A percentile compares a stretch with the other conserved stretches of the same genome.
These are phyloP conservation scores for Graphium sp. DNA, from an alignment of 2,329 filamentous ascomycete genomes.

Conservation along the genomic window DNA sequence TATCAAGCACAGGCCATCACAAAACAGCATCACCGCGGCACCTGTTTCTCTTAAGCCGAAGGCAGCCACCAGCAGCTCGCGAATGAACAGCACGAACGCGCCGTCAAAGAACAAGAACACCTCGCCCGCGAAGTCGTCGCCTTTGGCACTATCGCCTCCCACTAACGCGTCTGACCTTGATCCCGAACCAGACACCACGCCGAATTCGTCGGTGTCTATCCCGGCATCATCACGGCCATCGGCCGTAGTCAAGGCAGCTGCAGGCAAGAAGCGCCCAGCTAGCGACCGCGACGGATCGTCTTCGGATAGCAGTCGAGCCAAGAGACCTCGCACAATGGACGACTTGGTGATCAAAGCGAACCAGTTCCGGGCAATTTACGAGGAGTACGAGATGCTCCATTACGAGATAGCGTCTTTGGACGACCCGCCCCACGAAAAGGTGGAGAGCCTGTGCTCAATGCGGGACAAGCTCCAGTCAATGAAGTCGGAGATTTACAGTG, in stretches of 20 bases:
- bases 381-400: slow-evolving; percentile 39
- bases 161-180: slow-evolving; percentile 49
- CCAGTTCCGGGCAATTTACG: slow-evolving; percentile 38
- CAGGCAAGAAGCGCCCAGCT: slow-evolving; percentile 1
- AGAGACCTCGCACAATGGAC: slow-evolving; percentile 10
- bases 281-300: slow-evolving; percentile 9
- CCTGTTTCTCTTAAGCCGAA: slow-evolving; percentile 19
- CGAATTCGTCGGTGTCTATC: background rate
- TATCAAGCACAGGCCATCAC: slow-evolving; percentile 30
- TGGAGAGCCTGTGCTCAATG: slow-evolving; percentile 35
- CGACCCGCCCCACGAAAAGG: slow-evolving; percentile 31
- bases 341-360: slow-evolving; percentile 35
- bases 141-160: slow-evolving; percentile 46
- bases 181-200: background rate
- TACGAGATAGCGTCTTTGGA: slow-evolving; percentile 31
- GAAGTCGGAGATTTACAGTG: slow-evolving; percentile 41
- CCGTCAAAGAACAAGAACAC: slow-evolving; percentile 27
- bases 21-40: slow-evolving; percentile 2
- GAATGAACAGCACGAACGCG: slow-evolving; percentile 10
- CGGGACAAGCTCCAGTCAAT: slow-evolving; percentile 33
- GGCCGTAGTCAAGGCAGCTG: background rate
- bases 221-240: slow-evolving; percentile 1
- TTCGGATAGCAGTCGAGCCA: too few species aligned
- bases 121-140: slow-evolving; percentile 46
- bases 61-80: slow-evolving; percentile 25